Evolutionary conservation across 1,284 basidiomycete species (phyloP).

Genomic region (Ceratobasidium sp.): DNA sequence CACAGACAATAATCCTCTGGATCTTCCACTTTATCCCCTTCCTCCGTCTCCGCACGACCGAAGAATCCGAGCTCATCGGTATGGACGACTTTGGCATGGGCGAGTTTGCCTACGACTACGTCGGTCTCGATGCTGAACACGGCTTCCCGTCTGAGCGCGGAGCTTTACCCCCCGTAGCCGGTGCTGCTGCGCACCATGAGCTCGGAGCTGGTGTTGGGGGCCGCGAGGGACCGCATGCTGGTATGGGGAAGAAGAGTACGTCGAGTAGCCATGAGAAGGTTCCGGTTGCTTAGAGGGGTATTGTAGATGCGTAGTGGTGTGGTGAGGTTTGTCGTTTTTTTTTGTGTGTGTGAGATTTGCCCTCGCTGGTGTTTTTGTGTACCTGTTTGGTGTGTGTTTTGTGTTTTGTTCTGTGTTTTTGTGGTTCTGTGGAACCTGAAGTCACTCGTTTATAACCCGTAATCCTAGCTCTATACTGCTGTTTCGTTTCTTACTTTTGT

Average conservation of each 20-base stretch:
- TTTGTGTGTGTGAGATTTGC: slow-evolving; percentile 5
- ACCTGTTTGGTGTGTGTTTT: too few relatives aligned
- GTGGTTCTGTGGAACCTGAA: not conserved
- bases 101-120: slow-evolving; percentile 94
- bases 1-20: slow-evolving; percentile 87
- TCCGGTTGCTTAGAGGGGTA: not conserved
- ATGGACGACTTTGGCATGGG: slow-evolving; percentile 95
- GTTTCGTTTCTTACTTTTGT: not conserved
- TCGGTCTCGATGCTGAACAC: slow-evolving; percentile 74
- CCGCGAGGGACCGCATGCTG: slow-evolving; percentile 36
- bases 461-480: not conserved
- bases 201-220: slow-evolving; percentile 35
- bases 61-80: slow-evolving; percentile 91
- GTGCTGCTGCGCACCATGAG: slow-evolving; percentile 37
- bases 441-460: not conserved
- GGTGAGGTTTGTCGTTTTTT: not conserved
- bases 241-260: not conserved
- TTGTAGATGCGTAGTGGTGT: not conserved
- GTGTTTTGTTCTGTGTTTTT: too few relatives aligned
- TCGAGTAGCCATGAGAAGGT: slow-evolving; percentile 14
- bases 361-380: too few relatives aligned
- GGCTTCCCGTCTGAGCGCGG: slow-evolving; percentile 44
- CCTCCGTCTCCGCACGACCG: slow-evolving; percentile 79
- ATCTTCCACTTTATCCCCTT: slow-evolving; percentile 93
- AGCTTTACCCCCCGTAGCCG: not conserved